A percentile compares a stretch with the other conserved stretches of the same genome.
These are phyloP conservation scores for Nevesoporus exiguus DNA, from an alignment of 768 basidiomycete species.

Conservation along the genomic window DNA sequence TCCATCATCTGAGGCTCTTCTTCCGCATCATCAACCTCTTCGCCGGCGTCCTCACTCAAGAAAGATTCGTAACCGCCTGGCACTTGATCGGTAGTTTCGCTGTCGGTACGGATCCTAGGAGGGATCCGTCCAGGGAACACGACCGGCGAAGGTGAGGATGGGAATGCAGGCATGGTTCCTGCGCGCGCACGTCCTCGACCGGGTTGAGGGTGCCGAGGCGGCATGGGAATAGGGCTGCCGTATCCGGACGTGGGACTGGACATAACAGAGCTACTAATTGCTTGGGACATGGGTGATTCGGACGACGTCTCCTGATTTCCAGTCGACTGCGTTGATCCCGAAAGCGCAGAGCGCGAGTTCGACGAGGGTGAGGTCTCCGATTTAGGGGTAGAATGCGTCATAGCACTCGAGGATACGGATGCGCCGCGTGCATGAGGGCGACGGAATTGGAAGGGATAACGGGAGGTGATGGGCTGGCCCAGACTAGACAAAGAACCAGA, in stretches of 20 bases:
- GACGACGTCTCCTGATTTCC: constrained; percentile 56
- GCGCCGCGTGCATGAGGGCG: constrained; percentile 42
- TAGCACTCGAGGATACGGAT: constrained; percentile 38
- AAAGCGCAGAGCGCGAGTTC: constrained; percentile 39
- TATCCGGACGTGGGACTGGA: constrained; percentile 37
- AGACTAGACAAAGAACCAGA: constrained; percentile 85
- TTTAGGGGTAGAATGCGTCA: constrained; percentile 39
- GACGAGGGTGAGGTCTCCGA: constrained; percentile 38
- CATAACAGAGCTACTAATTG: constrained; percentile 33
- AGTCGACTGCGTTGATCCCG: constrained; percentile 53
- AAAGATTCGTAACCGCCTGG: constrained; percentile 31
- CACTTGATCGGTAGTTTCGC: constrained; percentile 27
- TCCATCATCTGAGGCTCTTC: constrained; percentile 39
- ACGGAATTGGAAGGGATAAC: constrained; percentile 69
- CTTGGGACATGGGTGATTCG: constrained; percentile 54
- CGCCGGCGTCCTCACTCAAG: constrained; percentile 32
- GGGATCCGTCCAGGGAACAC: constrained; percentile 27
- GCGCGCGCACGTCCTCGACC: constrained; percentile 38
- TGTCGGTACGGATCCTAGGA: constrained; percentile 28
- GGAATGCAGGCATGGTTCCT: constrained; percentile 37
- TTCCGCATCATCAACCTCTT: constrained; percentile 31
- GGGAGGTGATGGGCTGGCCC: constrained; percentile 68
- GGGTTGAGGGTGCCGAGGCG: constrained; percentile 43
- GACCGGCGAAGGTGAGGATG: constrained; percentile 37
- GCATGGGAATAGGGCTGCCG: constrained; percentile 43